These are phyloP conservation scores for Ganoderma meredithae DNA, from an alignment of 1,284 basidiomycete genomes.

Conservation along the genomic window DNA sequence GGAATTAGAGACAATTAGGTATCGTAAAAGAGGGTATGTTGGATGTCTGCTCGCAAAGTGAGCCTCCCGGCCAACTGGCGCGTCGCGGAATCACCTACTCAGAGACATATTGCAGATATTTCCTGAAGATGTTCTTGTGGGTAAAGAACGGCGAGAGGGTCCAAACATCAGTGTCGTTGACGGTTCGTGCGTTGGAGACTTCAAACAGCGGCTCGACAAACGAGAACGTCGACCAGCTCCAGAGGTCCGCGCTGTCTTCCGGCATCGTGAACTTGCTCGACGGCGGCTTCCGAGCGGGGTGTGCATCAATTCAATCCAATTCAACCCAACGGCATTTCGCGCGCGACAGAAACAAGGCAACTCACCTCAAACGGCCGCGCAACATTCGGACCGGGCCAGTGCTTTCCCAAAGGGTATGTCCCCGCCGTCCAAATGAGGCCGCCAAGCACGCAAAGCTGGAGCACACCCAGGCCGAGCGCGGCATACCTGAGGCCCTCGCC, in stretches of 20 bases:
- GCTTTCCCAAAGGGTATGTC: slow-evolving; percentile 55
- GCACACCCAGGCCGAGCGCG: slow-evolving; percentile 38
- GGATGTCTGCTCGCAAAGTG: slow-evolving; percentile 54
- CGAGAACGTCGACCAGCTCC: slow-evolving; percentile 80
- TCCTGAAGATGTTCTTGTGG: slow-evolving; percentile 74
- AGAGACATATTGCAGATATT: slow-evolving; percentile 60
- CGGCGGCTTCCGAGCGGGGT: slow-evolving; percentile 50
- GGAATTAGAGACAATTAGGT: slow-evolving; percentile 74
- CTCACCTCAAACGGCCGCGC: slow-evolving; percentile 56
- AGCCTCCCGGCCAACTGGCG: slow-evolving; percentile 3
- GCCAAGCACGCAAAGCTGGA: slow-evolving; percentile 45
- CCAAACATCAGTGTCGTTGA: slow-evolving; percentile 79
- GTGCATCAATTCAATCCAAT: not conserved
- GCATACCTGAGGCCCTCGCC: slow-evolving; percentile 25
- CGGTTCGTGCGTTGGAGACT: slow-evolving; percentile 60
- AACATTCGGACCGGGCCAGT: slow-evolving; percentile 54
- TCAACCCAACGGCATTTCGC: not conserved
- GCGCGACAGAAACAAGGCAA: not conserved
- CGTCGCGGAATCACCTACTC: slow-evolving; percentile 40
- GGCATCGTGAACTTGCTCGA: slow-evolving; percentile 60
- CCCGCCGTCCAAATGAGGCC: slow-evolving; percentile 59
- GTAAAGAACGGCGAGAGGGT: slow-evolving; percentile 73
- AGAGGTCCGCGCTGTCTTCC: slow-evolving; percentile 80
- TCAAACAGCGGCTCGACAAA: slow-evolving; percentile 78
- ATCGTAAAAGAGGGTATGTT: slow-evolving; percentile 64